Evolutionary conservation across 257 asterid genomes (phyloP).

Genomic region (Przewalskia tangutica): DNA sequence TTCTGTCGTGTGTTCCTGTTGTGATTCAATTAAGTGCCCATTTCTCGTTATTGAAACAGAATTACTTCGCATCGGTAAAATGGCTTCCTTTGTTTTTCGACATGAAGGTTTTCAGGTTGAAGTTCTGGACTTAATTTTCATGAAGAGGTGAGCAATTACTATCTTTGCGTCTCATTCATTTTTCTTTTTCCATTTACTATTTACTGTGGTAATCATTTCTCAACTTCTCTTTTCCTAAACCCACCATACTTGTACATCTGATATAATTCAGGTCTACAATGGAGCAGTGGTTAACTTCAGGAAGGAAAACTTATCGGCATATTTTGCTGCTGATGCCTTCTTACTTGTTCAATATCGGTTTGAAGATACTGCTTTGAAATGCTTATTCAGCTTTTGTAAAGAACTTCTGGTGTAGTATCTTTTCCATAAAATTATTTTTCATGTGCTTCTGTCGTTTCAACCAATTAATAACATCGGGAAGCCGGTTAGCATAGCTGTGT

Average conservation of each 20-base stretch:
- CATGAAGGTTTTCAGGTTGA: not conserved
- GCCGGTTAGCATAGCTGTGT: not conserved
- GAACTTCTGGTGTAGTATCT: not conserved
- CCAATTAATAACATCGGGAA: not conserved
- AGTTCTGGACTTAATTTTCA: not conserved
- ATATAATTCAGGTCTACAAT: not conserved
- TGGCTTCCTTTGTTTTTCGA: not conserved
- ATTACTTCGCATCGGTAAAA: not conserved
- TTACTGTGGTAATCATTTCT: not conserved
- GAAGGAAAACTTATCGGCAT: not conserved
- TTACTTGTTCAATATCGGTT: not conserved
- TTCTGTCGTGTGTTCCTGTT: not conserved
- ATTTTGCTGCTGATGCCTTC: not conserved
- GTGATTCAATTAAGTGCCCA: not conserved
- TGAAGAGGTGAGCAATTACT: not conserved
- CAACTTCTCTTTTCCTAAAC: not conserved
- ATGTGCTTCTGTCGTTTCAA: not conserved
- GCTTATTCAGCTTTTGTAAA: not conserved
- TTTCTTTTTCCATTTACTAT: not conserved
- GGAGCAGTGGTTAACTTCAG: not conserved
- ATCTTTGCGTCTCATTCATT: not conserved
- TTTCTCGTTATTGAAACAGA: not conserved
- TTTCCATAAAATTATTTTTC: not conserved
- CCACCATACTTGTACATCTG: not conserved
- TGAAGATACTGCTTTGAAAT: not conserved